A percentile compares a stretch with the other conserved stretches of the same genome.
Conservation (phyloP, 2,329 filamentous ascomycete genomes). For the Epichloe elymi region DNA sequence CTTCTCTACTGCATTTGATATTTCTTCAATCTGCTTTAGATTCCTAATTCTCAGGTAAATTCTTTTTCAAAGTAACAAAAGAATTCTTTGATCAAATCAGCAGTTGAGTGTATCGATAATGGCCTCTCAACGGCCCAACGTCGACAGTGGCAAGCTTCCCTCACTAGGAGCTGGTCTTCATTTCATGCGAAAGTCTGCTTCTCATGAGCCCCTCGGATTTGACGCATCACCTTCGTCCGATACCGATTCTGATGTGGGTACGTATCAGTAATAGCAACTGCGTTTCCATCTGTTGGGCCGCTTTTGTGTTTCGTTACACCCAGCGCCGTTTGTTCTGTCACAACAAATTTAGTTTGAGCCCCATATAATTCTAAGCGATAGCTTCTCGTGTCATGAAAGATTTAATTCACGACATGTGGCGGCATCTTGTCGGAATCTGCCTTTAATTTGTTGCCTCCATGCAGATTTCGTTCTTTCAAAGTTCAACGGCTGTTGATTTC, state of each 20-base stretch:
- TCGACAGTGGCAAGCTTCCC: neutral
- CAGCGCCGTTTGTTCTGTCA: neutral
- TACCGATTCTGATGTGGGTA: neutral
- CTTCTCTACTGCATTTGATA: neutral
- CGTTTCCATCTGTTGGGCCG: neutral
- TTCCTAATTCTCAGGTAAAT: too few species aligned
- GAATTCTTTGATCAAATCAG: neutral
- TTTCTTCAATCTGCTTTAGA: neutral
- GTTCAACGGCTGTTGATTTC: neutral
- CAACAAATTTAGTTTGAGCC: neutral
- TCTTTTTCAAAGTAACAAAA: too few species aligned
- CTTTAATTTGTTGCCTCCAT: neutral
- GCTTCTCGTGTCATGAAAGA: neutral
- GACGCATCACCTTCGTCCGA: constrained; percentile 4
- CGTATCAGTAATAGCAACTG: neutral
- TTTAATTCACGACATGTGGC: neutral
- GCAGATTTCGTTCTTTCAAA: neutral
- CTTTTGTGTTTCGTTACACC: neutral
- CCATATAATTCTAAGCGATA: neutral
- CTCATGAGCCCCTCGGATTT: constrained; percentile 8
- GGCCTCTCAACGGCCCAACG: neutral
- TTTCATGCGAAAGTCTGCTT: constrained; percentile 7
- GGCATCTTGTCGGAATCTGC: neutral
- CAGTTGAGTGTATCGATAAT: neutral
- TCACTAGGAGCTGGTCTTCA: constrained; percentile 3